Base-by-base conservation (phyloP, 2,329 filamentous ascomycete genomes). In the Penicillium sp. region DNA sequence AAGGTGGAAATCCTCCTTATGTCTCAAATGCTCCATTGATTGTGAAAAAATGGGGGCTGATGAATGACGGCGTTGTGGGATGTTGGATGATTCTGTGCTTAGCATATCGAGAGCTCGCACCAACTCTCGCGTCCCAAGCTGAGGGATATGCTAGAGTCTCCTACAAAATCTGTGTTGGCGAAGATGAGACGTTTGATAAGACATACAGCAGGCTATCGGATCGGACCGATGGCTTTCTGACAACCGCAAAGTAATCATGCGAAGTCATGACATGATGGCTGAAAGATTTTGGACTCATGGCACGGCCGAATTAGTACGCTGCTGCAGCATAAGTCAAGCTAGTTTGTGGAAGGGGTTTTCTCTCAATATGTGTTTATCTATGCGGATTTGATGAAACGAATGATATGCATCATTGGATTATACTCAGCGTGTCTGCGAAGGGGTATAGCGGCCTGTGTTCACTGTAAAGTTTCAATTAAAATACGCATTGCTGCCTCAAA, bases 111-210 rank as follows among this genome's bases (percentile, higher is more conserved):
- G 36, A 31, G 6, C n/a, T 69, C 16, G 66, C 53, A 9, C 60
- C 61, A 7, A 40, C 46, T 1, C 59, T 70, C 3, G 63, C 58
- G 21, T 33, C 23, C 19, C 56, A 64, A 38, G 70, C 72, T 6
- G 60, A 68, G 33, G 45, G 59, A 16, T 75, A 72, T 65, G 72
- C 72, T 3, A 72, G 45, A 44, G 50, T 64, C 3, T 63, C 64
- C 27, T 76, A 75, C 55, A 65, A 41, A 48, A 69, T 76, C 3
- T 64, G 70, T 38, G 58, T 76, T 44, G 74, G 75, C 1, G 73
- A 77, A 58, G 70, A 74, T 57, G 68, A 67, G 31, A 72, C 65
- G 9, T 75, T 74, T 61, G 67, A 68, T 6, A 47, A 65, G 19
- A 65, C 55, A 1, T 61, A 64, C 31, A 58, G 65, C 62, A 56